A percentile compares a stretch with the other conserved stretches of the same genome.
phyloP scores from a whole-genome alignment of 306 rosid species.

The Acacia acuminata region DNA sequence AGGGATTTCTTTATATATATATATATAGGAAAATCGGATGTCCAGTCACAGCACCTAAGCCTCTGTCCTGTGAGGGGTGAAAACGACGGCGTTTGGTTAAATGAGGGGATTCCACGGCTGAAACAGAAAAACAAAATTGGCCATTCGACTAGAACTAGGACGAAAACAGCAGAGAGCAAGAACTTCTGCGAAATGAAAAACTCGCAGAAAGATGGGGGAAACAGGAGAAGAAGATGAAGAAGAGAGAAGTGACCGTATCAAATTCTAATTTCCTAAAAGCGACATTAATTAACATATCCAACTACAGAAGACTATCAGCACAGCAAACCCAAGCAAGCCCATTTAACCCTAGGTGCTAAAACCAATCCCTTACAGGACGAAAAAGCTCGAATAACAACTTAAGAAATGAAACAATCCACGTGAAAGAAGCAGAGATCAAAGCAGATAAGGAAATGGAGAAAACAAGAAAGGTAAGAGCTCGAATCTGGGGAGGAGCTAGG shows the following conservation, averaged over 20 bases:
- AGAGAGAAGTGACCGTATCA: not conserved
- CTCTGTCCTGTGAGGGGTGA: too few species aligned
- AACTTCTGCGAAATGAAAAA: not conserved
- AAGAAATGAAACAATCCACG: not conserved
- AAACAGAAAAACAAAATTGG: not conserved
- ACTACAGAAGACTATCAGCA: not conserved
- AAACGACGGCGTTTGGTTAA: too few species aligned
- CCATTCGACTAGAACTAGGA: slow-evolving; percentile 8
- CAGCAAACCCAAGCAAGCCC: not conserved
- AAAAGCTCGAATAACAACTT: slow-evolving; percentile 15
- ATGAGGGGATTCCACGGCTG: too few species aligned
- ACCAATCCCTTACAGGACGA: not conserved
- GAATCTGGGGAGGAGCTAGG: slow-evolving; percentile 96
- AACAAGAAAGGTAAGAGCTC: not conserved
- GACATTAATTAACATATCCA: not conserved
- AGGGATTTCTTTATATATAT: too few species aligned
- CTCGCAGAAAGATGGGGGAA: not conserved
- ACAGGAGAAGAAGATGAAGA: too few species aligned
- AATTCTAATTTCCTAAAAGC: not conserved
- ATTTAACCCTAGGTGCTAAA: slow-evolving; percentile 35
- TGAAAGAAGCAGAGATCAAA: not conserved
- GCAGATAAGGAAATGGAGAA: not conserved
- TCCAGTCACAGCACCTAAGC: too few species aligned
- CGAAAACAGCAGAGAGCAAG: not conserved
- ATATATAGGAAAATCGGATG: too few species aligned